Evolutionary conservation across 192 early-diverging fungal genomes (phyloP).

Genomic region (Spizellomyces sp.): DNA sequence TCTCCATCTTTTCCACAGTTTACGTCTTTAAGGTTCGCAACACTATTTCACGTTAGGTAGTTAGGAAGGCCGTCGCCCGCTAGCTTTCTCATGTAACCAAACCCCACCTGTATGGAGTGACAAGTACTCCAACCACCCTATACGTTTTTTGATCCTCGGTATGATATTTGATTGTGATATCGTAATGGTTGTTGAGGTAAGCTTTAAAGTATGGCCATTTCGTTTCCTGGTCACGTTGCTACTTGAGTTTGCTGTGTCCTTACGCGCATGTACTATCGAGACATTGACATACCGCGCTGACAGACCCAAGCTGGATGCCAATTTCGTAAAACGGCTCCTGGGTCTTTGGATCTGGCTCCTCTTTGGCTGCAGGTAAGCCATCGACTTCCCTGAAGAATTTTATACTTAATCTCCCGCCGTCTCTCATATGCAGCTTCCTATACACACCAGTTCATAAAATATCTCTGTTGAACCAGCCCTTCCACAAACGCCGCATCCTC

Average conservation of each 20-base stretch:
- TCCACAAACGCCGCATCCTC: constrained; percentile 81
- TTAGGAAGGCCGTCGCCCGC: no score
- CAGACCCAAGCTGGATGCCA: constrained; percentile 76
- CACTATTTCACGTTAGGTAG: no score
- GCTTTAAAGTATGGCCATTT: background rate
- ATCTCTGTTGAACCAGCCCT: constrained; percentile 61
- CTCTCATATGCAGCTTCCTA: constrained; percentile 2
- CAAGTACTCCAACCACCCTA: constrained; percentile 87
- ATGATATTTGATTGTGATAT: constrained; percentile 75
- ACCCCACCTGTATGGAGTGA: constrained; percentile 64
- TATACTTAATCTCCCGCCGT: background rate
- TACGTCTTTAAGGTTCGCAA: background rate
- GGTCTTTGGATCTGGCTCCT: constrained; percentile 43
- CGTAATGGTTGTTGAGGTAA: constrained; percentile 86
- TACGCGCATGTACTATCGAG: no score
- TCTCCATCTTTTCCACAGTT: background rate
- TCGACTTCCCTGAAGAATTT: constrained; percentile 71
- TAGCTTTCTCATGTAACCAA: background rate
- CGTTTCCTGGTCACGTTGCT: no score
- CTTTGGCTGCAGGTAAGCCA: constrained; percentile 80
- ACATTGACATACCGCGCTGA: no score
- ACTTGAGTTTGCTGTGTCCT: no score
- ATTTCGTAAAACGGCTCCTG: constrained; percentile 71
- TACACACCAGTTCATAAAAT: constrained; percentile 52
- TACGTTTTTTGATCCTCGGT: constrained; percentile 50